Percentiles rank a stretch among this genome's conserved stretches.
These are phyloP conservation scores for Diaporthe sp. DNA, from an alignment of 2,329 filamentous ascomycete species.

Conservation along the genomic window DNA sequence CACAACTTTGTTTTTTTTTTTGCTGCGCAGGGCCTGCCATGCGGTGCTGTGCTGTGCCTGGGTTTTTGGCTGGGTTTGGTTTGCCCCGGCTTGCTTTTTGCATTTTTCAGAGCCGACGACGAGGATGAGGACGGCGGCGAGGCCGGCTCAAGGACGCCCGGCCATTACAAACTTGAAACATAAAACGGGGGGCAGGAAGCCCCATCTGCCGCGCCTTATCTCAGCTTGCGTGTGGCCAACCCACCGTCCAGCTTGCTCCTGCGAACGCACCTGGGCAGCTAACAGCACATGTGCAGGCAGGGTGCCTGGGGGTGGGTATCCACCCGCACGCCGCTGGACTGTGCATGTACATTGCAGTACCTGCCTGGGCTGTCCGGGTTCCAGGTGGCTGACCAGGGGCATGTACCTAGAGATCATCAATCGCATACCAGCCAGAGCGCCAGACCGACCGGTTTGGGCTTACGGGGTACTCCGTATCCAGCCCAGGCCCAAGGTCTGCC, in stretches of 20 bases:
- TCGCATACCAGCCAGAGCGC: constrained; percentile 25
- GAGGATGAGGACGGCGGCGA: constrained; percentile 24
- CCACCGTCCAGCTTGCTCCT: constrained; percentile 5
- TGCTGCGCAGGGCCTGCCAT: not conserved
- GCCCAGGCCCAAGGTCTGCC: constrained; percentile 13
- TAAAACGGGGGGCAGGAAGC: constrained; percentile 29
- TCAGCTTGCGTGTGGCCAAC: constrained; percentile 10
- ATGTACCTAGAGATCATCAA: constrained; percentile 22
- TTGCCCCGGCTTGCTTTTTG: not conserved
- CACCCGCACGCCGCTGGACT: not conserved
- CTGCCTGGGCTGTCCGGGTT: constrained; percentile 5
- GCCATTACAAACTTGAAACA: constrained; percentile 31
- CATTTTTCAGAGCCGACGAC: not conserved
- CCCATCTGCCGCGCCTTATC: constrained; percentile 31
- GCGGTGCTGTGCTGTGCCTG: not conserved
- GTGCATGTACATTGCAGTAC: constrained; percentile 30
- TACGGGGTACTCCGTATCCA: constrained; percentile 13
- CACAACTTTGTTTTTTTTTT: not conserved
- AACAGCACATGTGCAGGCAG: constrained; percentile 9
- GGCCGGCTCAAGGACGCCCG: constrained; percentile 19
- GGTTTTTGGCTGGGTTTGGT: not conserved
- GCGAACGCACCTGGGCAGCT: constrained; percentile 13
- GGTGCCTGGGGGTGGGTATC: constrained; percentile 19
- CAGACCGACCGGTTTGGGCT: constrained; percentile 24
- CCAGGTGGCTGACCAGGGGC: constrained; percentile 21